Percentiles rank a stretch among this genome's conserved stretches.
Conservation (phyloP, 768 basidiomycete species). For the Gymnopilus junonius region DNA sequence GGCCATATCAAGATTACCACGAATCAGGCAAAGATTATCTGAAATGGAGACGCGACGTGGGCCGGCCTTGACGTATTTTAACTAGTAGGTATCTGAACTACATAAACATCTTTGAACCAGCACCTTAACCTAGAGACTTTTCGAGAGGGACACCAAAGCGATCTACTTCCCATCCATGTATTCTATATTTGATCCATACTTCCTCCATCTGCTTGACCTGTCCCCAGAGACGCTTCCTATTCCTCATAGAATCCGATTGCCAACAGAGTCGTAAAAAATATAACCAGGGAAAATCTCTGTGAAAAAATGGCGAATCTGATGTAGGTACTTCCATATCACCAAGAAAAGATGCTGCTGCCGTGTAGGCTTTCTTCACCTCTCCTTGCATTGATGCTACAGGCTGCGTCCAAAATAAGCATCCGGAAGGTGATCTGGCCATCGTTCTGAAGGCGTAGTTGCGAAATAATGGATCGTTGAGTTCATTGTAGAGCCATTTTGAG, state of each 20-base stretch:
- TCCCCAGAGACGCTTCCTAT: constrained; percentile 1
- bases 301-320: background rate
- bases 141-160: background rate
- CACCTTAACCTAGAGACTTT: background rate
- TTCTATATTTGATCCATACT: background rate
- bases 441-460: background rate
- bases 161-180: constrained; percentile 2
- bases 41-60: constrained; percentile 1
- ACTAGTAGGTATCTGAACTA: background rate
- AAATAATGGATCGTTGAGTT: background rate
- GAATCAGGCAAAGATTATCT: background rate
- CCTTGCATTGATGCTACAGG: background rate
- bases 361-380: background rate
- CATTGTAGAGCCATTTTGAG: background rate
- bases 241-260: background rate
- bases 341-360: background rate
- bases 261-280: background rate
- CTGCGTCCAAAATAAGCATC: background rate
- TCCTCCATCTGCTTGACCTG: constrained; percentile 1
- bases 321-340: background rate
- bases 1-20: background rate
- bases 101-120: background rate
- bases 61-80: background rate
- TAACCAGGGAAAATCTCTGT: background rate
- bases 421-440: background rate